Evolutionary conservation across 495 filamentous ascomycete genomes (phyloP).

Genomic region (Penicillium dipodomyicola): DNA sequence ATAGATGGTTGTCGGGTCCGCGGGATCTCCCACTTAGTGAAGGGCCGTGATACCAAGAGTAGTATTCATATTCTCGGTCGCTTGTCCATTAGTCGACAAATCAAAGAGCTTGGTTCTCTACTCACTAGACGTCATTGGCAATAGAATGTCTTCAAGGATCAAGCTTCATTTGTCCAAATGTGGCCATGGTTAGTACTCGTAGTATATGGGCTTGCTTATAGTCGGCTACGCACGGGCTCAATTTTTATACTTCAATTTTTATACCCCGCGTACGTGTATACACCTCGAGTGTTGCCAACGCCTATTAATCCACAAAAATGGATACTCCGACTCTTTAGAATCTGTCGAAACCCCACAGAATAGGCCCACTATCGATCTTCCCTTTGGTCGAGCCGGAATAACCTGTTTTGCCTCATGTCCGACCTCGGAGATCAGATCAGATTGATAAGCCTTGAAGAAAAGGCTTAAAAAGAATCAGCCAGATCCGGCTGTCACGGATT

Average conservation of each 20-base stretch:
- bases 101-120: no score
- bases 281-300: background rate
- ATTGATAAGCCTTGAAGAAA: constrained; percentile 30
- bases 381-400: background rate
- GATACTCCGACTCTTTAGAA: background rate
- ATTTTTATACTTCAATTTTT: background rate
- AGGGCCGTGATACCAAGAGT: no score
- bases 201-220: background rate
- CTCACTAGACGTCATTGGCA: no score
- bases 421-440: constrained; percentile 33
- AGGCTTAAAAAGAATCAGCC: constrained; percentile 10
- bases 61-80: no score
- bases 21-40: no score
- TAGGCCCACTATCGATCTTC: background rate
- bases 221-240: background rate
- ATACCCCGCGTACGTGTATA: background rate
- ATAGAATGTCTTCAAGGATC: no score
- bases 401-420: constrained; percentile 9
- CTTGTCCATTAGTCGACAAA: no score
- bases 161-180: no score
- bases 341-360: background rate
- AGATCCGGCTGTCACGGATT: constrained; percentile 13
- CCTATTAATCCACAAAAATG: background rate
- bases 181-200: no score
- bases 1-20: no score